These are phyloP conservation scores for Ceriops decandra DNA, from an alignment of 345 rosid genomes.

Conservation along the genomic window DNA sequence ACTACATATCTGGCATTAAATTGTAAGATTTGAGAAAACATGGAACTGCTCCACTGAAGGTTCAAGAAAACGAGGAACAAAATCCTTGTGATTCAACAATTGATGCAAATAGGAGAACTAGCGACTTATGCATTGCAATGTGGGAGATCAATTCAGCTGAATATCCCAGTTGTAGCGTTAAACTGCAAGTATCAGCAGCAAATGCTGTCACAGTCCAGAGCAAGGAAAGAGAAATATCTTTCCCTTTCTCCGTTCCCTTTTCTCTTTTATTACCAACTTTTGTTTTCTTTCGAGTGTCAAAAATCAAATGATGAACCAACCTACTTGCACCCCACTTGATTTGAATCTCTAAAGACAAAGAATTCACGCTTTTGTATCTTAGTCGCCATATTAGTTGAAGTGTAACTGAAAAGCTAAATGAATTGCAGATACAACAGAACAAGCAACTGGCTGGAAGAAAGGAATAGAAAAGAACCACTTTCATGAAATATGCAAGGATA, in stretches of 20 bases:
- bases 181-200: no score
- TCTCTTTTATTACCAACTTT: neutral
- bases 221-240: no score
- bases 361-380: no score
- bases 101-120: neutral
- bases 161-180: no score
- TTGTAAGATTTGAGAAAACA: constrained; percentile 22
- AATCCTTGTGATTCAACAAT: neutral
- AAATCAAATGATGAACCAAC: neutral
- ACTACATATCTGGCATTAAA: constrained; percentile 56
- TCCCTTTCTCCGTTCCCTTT: no score
- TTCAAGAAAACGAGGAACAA: neutral
- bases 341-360: neutral
- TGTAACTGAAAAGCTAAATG: constrained; percentile 4
- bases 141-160: no score
- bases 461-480: constrained; percentile 3
- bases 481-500: constrained; percentile 46
- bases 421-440: neutral
- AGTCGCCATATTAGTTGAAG: neutral
- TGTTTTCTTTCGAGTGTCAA: neutral
- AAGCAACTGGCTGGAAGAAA: neutral
- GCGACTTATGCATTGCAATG: neutral
- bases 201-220: no score
- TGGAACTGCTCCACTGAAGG: constrained; percentile 11
- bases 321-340: neutral